Conservation (phyloP, 176 grass and related monocot species). For the Neostapfia colusana region DNA sequence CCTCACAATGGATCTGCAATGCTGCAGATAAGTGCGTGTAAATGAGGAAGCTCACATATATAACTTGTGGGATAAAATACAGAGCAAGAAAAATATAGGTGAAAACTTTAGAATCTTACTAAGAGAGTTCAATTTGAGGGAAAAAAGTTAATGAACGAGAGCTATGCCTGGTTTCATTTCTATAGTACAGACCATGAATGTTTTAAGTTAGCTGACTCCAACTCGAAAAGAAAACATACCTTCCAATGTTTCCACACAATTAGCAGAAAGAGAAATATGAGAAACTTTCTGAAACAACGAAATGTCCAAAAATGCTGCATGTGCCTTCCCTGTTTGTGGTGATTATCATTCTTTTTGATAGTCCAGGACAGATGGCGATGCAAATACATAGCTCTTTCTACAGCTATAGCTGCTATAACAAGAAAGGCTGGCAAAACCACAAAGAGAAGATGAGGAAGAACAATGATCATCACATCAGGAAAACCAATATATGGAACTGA, state of each 20-base stretch:
- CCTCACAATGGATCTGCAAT: slow-evolving; percentile 27
- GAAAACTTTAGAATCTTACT: neutral
- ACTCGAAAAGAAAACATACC: slow-evolving; percentile 33
- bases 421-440: slow-evolving; percentile 54
- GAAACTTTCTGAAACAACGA: slow-evolving; percentile 40
- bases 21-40: neutral
- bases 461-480: slow-evolving; percentile 60
- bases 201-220: neutral
- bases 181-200: neutral
- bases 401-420: slow-evolving; percentile 49
- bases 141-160: neutral
- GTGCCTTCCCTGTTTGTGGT: neutral
- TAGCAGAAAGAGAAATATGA: slow-evolving; percentile 42
- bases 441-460: slow-evolving; percentile 56
- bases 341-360: slow-evolving; percentile 40
- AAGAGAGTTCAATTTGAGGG: neutral
- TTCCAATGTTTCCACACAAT: slow-evolving; percentile 54
- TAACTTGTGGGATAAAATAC: neutral
- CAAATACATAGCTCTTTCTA: slow-evolving; percentile 35
- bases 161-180: neutral
- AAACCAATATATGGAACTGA: slow-evolving; percentile 27
- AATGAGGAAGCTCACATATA: neutral
- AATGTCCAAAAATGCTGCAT: neutral
- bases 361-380: slow-evolving; percentile 10
- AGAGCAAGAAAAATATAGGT: neutral